Percentiles rank a stretch among this genome's conserved stretches.
Conservation (phyloP, 495 filamentous ascomycete genomes). For the Eremomyces bilateralis region DNA sequence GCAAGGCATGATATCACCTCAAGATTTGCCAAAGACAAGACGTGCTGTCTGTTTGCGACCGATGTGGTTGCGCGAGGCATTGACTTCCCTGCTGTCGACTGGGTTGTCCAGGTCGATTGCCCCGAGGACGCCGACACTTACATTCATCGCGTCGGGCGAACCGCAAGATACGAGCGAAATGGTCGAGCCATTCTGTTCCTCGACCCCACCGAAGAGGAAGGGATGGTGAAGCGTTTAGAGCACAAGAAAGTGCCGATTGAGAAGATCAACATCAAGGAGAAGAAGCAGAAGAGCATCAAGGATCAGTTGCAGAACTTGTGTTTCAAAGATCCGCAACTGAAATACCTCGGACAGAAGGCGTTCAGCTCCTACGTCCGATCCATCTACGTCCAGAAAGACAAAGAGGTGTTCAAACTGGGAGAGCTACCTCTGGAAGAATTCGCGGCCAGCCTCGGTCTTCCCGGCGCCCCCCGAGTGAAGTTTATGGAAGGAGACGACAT, state of each 20-base stretch:
- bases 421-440: constrained; percentile 66
- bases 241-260: constrained; percentile 75
- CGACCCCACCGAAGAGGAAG: constrained; percentile 74
- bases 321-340: constrained; percentile 84
- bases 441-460: constrained; percentile 65
- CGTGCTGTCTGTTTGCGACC: constrained; percentile 79
- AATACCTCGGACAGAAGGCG: constrained; percentile 89
- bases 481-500: constrained; percentile 73
- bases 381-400: constrained; percentile 74
- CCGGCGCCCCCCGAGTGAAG: constrained; percentile 75
- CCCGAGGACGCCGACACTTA: constrained; percentile 95
- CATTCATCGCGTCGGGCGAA: constrained; percentile 89
- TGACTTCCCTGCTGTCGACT: constrained; percentile 92
- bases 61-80: constrained; percentile 85
- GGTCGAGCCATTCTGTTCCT: constrained; percentile 82
- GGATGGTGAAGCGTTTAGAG: constrained; percentile 60
- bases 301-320: constrained; percentile 75
- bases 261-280: constrained; percentile 60
- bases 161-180: constrained; percentile 74
- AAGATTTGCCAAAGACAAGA: constrained; percentile 54
- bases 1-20: constrained; percentile 69
- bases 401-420: constrained; percentile 68
- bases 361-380: constrained; percentile 76
- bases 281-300: constrained; percentile 73
- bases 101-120: constrained; percentile 89